phyloP scores from a whole-genome alignment of 305 asterid genomes.

The Solanum hybrid region DNA sequence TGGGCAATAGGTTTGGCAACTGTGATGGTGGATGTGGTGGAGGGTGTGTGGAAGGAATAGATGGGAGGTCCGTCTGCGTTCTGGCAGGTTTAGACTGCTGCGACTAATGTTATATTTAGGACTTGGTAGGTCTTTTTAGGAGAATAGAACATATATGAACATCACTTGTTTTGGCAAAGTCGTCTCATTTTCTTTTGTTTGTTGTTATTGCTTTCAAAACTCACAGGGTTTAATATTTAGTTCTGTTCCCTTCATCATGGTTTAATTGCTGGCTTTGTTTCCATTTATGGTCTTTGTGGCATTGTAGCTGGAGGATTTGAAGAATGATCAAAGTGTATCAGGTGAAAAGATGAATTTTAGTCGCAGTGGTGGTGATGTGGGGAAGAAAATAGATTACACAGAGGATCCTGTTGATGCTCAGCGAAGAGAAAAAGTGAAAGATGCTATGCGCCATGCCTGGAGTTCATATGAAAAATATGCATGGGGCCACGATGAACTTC shows the following conservation, averaged over 20 bases:
- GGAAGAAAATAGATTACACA: conserved; percentile 22
- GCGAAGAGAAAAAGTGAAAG: conserved; percentile 76
- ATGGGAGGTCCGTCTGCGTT: not conserved
- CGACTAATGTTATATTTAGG: not conserved
- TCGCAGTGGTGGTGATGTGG: conserved; percentile 12
- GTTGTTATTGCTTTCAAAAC: not conserved
- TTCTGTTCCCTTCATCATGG: not conserved
- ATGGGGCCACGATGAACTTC: conserved; percentile 99
- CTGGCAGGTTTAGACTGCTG: not conserved
- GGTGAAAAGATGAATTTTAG: conserved; percentile 16
- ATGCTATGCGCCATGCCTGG: conserved; percentile 98
- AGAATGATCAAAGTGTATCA: conserved; percentile 24
- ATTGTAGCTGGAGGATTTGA: conserved; percentile 65
- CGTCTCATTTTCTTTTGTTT: not conserved
- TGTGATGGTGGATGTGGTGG: not conserved
- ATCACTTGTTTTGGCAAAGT: not conserved
- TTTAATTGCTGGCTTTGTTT: not conserved
- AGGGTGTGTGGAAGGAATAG: not conserved
- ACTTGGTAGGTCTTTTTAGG: not conserved
- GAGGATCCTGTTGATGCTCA: conserved; percentile 54
- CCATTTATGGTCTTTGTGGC: not conserved
- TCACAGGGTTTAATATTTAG: not conserved
- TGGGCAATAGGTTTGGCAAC: not conserved
- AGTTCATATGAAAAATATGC: conserved; percentile 92
- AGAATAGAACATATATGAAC: not conserved